Base-by-base conservation (phyloP, 1,284 basidiomycete genomes). In the Trametes sp. region DNA sequence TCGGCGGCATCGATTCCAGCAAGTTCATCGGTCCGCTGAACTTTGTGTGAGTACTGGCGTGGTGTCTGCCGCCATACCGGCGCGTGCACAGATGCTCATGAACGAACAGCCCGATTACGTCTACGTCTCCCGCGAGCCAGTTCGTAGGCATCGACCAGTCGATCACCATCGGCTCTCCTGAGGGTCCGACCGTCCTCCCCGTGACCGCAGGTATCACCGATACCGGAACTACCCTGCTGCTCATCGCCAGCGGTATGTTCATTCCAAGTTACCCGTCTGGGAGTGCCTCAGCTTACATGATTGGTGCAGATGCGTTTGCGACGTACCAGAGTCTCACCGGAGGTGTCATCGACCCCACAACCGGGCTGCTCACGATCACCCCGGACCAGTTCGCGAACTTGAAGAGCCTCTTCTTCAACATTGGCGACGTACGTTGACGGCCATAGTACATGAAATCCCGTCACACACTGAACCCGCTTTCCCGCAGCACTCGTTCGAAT, bases 1-100 rank as follows among this genome's bases (percentile, higher is more conserved):
- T 78, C 73, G 85, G 85, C 61, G 83, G 82, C 38, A 74, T 75
- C 44, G 84, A 87, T 66, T 55, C 76, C 28, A 74, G 64, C 67
- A 84, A 83, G 70, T 82, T 80, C 76, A 82, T 80, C n/a, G 82
- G 84, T 4, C 54, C 74, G 14, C 71, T 88, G 52, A 73, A 70
- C 50, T 86, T 80, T 72, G 75, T 78, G 80, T 85, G 83, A 59
- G 84, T 50, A 29, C 21, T 23, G 13, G 7, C n/a, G 10, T 23
- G 1, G 23, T 23, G n/a, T 24, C 24, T 1, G 1, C 5, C 4
- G 10, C 7, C n/a, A 8, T 4, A n/a, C n/a, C n/a, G n/a, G 14
- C 13, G 26, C 33, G 14, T n/a, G 5, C 42, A 35, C 16, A 36
- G n/a, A 5, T 49, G 31, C n/a, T 21, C 13, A 31, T n/a, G 26